A percentile compares a stretch with the other conserved stretches of the same genome.
These are phyloP conservation scores for Leishmania braziliensis DNA, from an alignment of 208 protist species.

Conservation along the genomic window DNA sequence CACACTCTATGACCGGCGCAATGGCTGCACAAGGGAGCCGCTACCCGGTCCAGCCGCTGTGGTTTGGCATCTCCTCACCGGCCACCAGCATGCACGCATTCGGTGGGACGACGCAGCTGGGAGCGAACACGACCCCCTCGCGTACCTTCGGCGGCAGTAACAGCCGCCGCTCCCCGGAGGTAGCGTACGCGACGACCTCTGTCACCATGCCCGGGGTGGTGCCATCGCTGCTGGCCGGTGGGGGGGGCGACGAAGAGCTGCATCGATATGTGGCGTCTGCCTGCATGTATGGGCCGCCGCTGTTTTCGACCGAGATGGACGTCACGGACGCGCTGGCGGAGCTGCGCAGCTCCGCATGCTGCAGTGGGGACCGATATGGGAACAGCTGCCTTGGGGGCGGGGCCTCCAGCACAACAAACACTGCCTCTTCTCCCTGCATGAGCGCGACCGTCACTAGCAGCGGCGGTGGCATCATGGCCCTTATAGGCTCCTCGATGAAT, in stretches of 20 bases:
- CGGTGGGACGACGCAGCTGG: neutral
- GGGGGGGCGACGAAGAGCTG: slow-evolving; percentile 19
- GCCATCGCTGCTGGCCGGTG: slow-evolving; percentile 1
- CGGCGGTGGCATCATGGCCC: neutral
- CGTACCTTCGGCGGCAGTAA: neutral
- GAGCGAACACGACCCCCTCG: neutral
- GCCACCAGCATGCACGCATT: neutral
- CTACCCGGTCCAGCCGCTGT: slow-evolving; percentile 5
- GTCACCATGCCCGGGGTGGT: neutral
- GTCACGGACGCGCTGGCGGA: slow-evolving; percentile 35
- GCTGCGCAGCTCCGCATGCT: slow-evolving; percentile 23
- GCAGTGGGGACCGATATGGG: slow-evolving; percentile 16
- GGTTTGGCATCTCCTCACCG: slow-evolving; percentile 7
- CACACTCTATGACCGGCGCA: slow-evolving; percentile 4
- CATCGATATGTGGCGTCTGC: slow-evolving; percentile 1
- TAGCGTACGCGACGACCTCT: neutral
- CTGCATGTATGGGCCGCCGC: slow-evolving; percentile 23
- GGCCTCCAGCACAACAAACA: slow-evolving; percentile 1
- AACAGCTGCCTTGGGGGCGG: slow-evolving; percentile 6
- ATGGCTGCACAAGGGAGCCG: neutral
- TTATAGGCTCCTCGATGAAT: neutral
- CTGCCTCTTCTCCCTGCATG: neutral
- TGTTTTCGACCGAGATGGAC: slow-evolving; percentile 37
- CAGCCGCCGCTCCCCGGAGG: neutral
- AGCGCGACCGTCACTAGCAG: neutral